These are phyloP conservation scores for Ceratocystiopsis minuta DNA, from an alignment of 2,329 filamentous ascomycete species.

Conservation along the genomic window DNA sequence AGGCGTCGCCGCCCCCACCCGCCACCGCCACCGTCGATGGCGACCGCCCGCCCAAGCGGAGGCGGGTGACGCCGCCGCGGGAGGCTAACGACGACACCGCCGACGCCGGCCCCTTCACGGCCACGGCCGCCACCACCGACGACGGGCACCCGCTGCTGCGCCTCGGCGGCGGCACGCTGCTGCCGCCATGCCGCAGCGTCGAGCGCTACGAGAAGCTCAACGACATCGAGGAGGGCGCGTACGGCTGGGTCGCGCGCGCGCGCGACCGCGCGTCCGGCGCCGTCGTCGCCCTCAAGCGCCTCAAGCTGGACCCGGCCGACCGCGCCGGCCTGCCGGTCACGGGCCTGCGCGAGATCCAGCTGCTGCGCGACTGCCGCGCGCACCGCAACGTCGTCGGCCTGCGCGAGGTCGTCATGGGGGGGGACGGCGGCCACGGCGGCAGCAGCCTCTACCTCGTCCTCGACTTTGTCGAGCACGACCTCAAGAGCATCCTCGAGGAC, in stretches of 20 bases:
- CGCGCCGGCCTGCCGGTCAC: slow-evolving; percentile 69
- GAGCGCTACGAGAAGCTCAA: slow-evolving; percentile 86
- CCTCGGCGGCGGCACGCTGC: slow-evolving; percentile 52
- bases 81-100: slow-evolving; percentile 10
- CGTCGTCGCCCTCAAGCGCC: slow-evolving; percentile 79
- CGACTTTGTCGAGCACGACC: slow-evolving; percentile 93
- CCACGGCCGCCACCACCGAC: background rate
- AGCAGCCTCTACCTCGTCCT: slow-evolving; percentile 77
- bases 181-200: slow-evolving; percentile 48
- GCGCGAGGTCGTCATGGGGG: slow-evolving; percentile 66
- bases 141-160: slow-evolving; percentile 42
- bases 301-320: slow-evolving; percentile 74
- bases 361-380: slow-evolving; percentile 51
- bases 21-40: slow-evolving; percentile 12
- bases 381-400: slow-evolving; percentile 73
- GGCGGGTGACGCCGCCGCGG: slow-evolving; percentile 29
- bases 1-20: no score
- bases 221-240: slow-evolving; percentile 93
- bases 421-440: background rate
- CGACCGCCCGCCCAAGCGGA: slow-evolving; percentile 41
- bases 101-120: no score
- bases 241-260: slow-evolving; percentile 83
- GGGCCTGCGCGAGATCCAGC: slow-evolving; percentile 83
- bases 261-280: slow-evolving; percentile 54
- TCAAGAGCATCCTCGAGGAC: slow-evolving; percentile 81